phyloP scores from a whole-genome alignment of 2,329 filamentous ascomycete genomes.

The Arthrinium phaeospermum region DNA sequence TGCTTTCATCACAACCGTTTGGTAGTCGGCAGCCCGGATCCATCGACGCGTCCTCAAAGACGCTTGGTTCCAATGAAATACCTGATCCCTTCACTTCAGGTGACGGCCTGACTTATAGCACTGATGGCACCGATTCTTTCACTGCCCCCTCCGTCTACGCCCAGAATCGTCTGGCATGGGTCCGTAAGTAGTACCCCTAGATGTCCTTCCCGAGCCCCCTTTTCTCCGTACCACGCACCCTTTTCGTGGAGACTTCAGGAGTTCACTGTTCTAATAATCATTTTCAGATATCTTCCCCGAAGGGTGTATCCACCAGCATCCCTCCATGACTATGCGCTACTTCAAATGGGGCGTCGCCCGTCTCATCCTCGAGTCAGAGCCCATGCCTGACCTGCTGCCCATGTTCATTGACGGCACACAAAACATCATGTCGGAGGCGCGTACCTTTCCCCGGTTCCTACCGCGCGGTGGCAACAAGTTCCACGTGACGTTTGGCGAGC shows the following conservation, averaged over 20 bases:
- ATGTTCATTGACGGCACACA: slow-evolving; percentile 95
- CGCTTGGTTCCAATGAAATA: slow-evolving; percentile 31
- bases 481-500: slow-evolving; percentile 78
- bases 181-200: slow-evolving; percentile 50
- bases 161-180: slow-evolving; percentile 76
- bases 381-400: slow-evolving; percentile 85
- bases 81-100: slow-evolving; percentile 60
- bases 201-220: background rate
- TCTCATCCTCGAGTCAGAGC: slow-evolving; percentile 87
- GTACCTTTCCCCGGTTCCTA: slow-evolving; percentile 79
- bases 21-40: background rate
- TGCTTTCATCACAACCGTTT: slow-evolving; percentile 71
- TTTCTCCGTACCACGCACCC: background rate
- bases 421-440: slow-evolving; percentile 83
- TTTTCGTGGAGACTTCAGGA: background rate
- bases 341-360: slow-evolving; percentile 98
- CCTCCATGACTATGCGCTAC: slow-evolving; percentile 81
- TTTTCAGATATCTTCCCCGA: slow-evolving; percentile 82
- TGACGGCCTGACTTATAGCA: slow-evolving; percentile 61
- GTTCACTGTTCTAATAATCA: background rate
- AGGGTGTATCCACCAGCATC: slow-evolving; percentile 89
- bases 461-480: slow-evolving; percentile 76
- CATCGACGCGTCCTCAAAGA: background rate
- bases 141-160: slow-evolving; percentile 74
- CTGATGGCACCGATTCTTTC: slow-evolving; percentile 69